phyloP scores from a whole-genome alignment of 2,329 filamentous ascomycete genomes.

The Botrytis pseudocinerea region DNA sequence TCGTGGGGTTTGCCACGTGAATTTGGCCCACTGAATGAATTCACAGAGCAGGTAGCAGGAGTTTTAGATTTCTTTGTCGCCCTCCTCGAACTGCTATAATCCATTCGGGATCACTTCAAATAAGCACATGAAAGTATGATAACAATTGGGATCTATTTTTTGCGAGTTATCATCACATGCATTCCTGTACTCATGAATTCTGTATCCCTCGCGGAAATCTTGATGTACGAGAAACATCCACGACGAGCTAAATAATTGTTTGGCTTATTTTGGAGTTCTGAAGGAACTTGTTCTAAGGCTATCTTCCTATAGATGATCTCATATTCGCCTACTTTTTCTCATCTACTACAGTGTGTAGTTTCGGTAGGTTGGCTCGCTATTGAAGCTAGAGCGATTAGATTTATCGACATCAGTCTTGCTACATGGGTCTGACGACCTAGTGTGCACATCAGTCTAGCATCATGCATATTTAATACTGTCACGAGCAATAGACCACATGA shows the following conservation, averaged over 20 bases:
- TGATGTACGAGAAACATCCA: not conserved
- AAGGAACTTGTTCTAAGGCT: not conserved
- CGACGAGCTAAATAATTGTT: too few relatives aligned
- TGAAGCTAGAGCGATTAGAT: not conserved
- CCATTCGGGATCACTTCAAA: not conserved
- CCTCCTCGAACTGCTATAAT: not conserved
- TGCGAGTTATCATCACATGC: not conserved
- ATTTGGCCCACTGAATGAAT: not conserved
- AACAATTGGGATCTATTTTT: not conserved
- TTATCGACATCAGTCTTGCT: not conserved
- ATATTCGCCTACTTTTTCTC: too few relatives aligned
- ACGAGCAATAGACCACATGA: fast-evolving
- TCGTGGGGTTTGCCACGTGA: not conserved
- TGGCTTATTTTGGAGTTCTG: too few relatives aligned
- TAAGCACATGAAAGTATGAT: not conserved
- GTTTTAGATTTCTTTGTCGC: not conserved
- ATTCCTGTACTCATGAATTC: not conserved
- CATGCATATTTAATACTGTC: not conserved
- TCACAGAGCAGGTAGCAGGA: not conserved
- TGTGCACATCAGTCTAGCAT: not conserved
- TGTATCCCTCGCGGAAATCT: not conserved
- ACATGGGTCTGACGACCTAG: not conserved
- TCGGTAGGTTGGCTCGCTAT: not conserved
- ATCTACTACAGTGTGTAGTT: not conserved
- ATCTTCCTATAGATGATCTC: not conserved